A percentile compares a stretch with the other conserved stretches of the same genome.
phyloP scores from a whole-genome alignment of 371 early-diverging fungal species.

The Lichtheimia corymbifera region DNA sequence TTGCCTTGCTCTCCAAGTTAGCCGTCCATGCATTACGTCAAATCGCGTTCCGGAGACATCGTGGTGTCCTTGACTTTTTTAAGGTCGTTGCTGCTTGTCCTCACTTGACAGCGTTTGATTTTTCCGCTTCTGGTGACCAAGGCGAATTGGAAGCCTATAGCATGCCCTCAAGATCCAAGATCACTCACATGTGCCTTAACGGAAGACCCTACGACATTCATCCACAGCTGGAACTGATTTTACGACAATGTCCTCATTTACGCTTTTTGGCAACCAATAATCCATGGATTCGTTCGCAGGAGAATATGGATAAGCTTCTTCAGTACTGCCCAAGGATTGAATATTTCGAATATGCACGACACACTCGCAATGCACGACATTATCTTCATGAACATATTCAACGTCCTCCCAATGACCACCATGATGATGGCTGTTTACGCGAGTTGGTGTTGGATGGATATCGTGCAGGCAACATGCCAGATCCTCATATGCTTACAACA shows the following conservation, averaged over 20 bases:
- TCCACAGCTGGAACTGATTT: background rate
- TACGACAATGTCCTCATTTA: background rate
- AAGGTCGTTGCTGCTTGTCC: background rate
- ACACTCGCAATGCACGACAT: background rate
- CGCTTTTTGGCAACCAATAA: background rate
- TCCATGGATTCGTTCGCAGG: background rate
- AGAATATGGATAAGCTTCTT: slow-evolving; percentile 2
- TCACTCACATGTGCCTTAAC: slow-evolving; percentile 1
- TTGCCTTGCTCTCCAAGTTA: background rate
- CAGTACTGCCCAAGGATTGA: background rate
- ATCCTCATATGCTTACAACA: too few species aligned
- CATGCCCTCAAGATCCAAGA: background rate
- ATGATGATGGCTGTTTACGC: too few species aligned
- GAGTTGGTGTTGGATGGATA: too few species aligned
- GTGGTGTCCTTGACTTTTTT: slow-evolving; percentile 1
- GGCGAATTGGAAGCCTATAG: background rate
- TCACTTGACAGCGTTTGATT: background rate
- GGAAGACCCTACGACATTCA: background rate
- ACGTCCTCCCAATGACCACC: too few species aligned
- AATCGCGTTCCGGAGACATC: background rate
- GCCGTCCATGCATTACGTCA: background rate
- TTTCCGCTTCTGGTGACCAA: background rate
- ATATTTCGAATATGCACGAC: slow-evolving; percentile 1
- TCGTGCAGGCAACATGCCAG: too few species aligned
- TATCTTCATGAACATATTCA: too few species aligned